Evolutionary conservation across 179 eudicot genomes (phyloP).

Genomic region (Beta lomatogona): DNA sequence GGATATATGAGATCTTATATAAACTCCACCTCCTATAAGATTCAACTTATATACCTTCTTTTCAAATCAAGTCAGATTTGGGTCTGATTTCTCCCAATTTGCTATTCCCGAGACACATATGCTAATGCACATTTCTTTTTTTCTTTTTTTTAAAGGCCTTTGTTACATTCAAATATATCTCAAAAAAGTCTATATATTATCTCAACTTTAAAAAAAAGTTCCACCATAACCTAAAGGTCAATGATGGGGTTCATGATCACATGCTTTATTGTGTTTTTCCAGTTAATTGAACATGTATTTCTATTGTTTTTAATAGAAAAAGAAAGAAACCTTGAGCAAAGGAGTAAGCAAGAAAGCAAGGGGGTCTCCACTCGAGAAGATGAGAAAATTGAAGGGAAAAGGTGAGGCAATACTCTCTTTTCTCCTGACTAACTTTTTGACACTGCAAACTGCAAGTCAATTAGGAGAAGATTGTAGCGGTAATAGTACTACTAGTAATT

Average conservation of each 20-base stretch:
- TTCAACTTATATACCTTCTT: no score
- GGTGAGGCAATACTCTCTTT: slow-evolving; percentile 20
- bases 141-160: no score
- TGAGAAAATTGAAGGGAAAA: slow-evolving; percentile 15
- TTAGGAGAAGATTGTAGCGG: not conserved
- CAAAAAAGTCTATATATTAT: no score
- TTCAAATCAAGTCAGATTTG: no score
- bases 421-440: slow-evolving; percentile 21
- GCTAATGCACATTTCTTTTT: no score
- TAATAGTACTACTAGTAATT: not conserved
- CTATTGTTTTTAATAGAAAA: not conserved
- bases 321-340: not conserved
- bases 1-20: no score
- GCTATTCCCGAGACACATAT: no score
- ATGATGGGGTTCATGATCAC: slow-evolving; percentile 18
- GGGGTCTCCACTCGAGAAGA: slow-evolving; percentile 11
- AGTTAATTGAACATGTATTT: not conserved
- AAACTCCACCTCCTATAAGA: no score
- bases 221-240: not conserved
- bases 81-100: no score
- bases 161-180: no score
- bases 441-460: slow-evolving; percentile 18
- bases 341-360: not conserved
- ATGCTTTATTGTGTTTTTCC: slow-evolving; percentile 14
- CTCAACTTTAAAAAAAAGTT: no score